Percentiles rank a stretch among this genome's conserved stretches.
These are phyloP conservation scores for Penicillium herquei DNA, from an alignment of 495 filamentous ascomycete species.

Conservation along the genomic window DNA sequence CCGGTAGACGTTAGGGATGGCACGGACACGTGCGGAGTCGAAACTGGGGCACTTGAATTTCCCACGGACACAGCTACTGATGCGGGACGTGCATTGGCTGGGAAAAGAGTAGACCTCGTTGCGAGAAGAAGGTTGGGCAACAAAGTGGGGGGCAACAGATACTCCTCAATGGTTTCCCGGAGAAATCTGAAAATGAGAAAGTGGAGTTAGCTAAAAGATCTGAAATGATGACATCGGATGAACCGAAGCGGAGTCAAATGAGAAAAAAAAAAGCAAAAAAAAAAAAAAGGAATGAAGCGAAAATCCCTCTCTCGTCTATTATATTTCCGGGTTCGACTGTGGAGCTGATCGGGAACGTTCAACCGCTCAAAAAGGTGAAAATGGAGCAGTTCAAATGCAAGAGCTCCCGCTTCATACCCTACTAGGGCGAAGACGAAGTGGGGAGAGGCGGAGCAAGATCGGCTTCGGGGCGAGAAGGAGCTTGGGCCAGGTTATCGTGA, in stretches of 20 bases:
- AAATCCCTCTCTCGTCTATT: slow-evolving; percentile 20
- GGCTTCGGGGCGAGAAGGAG: slow-evolving; percentile 30
- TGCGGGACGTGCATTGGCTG: slow-evolving; percentile 61
- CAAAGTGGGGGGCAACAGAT: slow-evolving; percentile 63
- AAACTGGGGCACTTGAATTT: slow-evolving; percentile 19
- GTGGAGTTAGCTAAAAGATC: slow-evolving; percentile 27
- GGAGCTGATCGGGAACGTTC: slow-evolving; percentile 1
- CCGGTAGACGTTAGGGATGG: slow-evolving; percentile 22
- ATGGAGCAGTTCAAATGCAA: background rate
- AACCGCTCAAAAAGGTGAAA: background rate
- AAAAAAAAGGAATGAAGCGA: too few species aligned
- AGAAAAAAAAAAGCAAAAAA: slow-evolving; percentile 12
- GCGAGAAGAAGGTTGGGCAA: slow-evolving; percentile 72
- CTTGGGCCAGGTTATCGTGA: slow-evolving; percentile 35
- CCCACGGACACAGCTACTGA: slow-evolving; percentile 21
- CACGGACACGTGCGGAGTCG: slow-evolving; percentile 31
- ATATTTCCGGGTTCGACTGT: slow-evolving; percentile 17
- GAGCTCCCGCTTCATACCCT: slow-evolving; percentile 14
- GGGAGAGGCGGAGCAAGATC: slow-evolving; percentile 27
- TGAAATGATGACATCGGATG: slow-evolving; percentile 23
- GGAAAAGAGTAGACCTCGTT: slow-evolving; percentile 73
- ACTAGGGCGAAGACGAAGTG: slow-evolving; percentile 19
- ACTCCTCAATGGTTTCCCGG: slow-evolving; percentile 62
- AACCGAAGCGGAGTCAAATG: slow-evolving; percentile 9
- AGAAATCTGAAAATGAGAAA: slow-evolving; percentile 58